Base-by-base conservation (phyloP, 768 basidiomycete species). In the Coprinopsis strossmayeri region DNA sequence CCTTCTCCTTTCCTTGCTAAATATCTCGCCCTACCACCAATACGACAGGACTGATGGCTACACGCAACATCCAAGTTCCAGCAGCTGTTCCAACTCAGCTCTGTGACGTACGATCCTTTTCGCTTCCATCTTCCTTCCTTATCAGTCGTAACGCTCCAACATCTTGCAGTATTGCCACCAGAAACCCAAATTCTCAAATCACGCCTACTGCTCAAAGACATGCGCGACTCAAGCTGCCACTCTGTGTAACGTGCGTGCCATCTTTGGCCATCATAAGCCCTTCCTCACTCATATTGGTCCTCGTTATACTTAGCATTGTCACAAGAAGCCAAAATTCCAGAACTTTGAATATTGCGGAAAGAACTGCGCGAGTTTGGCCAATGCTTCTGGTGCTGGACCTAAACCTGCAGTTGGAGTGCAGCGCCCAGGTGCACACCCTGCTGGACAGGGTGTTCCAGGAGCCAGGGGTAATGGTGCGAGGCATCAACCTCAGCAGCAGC, bases 321-420 rank as follows among this genome's bases (percentile, higher is more conserved):
- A 78, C 52, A 70, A 71, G 58, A 78, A 76, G 51, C 78, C 79
- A 3, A 84, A 81, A 61, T 79, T 73, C 56, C 74, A 70, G 54
- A 71, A 67, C 53, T 77, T 78, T 55, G 74, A 78, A 44, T 84
- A 72, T 55, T 84, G 83, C 50, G 78, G 83, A 47, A 79, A 81
- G 69, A 78, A 74, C 46, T 84, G 82, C 55, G 81, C 80, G 15
- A 60, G 70, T 13, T 51, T 70, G 42, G 81, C 80, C 18, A 64
- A 62, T 25, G 57, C 64, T 10, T 55, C 53, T n/a, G 61, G 58
- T 3, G 62, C 56, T 21, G 48, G 48, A 20, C 49, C n/a, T n/a
- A n/a, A n/a, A n/a, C n/a, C n/a, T n/a, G n/a, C n/a, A n/a, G n/a
- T n/a, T n/a, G n/a, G n/a, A n/a, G n/a, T n/a, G n/a, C n/a, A n/a